phyloP scores from a whole-genome alignment of 176 grass and related monocot genomes.

The Triticum aestivum region IWGSC_CS_RefSeq_v2.1 NC_057812.1:13595066-13595565 shows the following conservation, averaged over 20 bases:
- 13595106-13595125: conserved; percentile 10
- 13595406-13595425: conserved; percentile 90
- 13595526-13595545: background rate
- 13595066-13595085: conserved; percentile 70
- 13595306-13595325: background rate
- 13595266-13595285: background rate
- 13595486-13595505: background rate
- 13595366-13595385: conserved; percentile 82
- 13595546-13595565: conserved; percentile 22
- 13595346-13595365: conserved; percentile 4
- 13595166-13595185: background rate
- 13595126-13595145: background rate
- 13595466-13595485: background rate
- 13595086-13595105: conserved; percentile 58
- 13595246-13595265: background rate
- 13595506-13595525: conserved; percentile 6
- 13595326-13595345: background rate
- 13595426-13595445: conserved; percentile 95
- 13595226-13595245: background rate
- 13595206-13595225: background rate
- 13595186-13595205: background rate
- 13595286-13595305: conserved; percentile 6
- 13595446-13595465: conserved; percentile 75
- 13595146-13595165: conserved; percentile 2
- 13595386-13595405: conserved; percentile 97